A percentile compares a stretch with the other conserved stretches of the same genome.
Evolutionary conservation across 306 rosid genomes (phyloP).

Genomic region (Corylus americana): DNA sequence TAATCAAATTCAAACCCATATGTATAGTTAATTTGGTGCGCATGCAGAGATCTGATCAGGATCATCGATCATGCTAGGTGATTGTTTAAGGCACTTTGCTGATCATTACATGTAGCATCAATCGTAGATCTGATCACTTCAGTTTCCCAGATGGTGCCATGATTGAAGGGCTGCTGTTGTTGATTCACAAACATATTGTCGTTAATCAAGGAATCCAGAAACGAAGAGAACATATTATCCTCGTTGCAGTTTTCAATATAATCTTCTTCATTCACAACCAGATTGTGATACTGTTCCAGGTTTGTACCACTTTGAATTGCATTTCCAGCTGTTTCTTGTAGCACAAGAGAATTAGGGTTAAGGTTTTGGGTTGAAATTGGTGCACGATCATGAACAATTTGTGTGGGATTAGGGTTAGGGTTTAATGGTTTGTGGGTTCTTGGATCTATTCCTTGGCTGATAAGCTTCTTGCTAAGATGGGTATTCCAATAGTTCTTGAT

Average conservation of each 20-base stretch:
- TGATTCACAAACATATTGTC: constrained; percentile 54
- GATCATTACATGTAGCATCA: not conserved
- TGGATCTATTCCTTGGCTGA: constrained; percentile 85
- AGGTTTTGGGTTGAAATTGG: constrained; percentile 4
- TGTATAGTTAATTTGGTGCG: not conserved
- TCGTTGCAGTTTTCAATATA: constrained; percentile 46
- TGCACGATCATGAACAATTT: not conserved
- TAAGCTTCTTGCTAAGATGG: constrained; percentile 88
- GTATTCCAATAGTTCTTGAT: constrained; percentile 92
- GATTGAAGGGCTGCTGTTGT: constrained; percentile 24
- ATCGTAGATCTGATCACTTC: not conserved
- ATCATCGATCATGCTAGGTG: not conserved
- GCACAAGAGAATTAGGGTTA: not conserved
- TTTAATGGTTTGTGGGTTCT: constrained; percentile 81
- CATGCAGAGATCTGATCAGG: not conserved
- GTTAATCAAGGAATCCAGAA: constrained; percentile 69
- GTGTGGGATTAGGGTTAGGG: constrained; percentile 12
- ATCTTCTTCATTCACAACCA: constrained; percentile 21
- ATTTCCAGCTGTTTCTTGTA: not conserved
- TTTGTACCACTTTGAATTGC: not conserved
- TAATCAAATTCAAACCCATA: not conserved
- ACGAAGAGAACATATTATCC: constrained; percentile 65
- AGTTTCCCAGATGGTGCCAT: not conserved
- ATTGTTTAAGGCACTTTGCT: not conserved
- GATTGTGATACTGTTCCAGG: not conserved